Evolutionary conservation across 148 eudicot species (phyloP).

Genomic region (Salicornia ramosissima): DNA sequence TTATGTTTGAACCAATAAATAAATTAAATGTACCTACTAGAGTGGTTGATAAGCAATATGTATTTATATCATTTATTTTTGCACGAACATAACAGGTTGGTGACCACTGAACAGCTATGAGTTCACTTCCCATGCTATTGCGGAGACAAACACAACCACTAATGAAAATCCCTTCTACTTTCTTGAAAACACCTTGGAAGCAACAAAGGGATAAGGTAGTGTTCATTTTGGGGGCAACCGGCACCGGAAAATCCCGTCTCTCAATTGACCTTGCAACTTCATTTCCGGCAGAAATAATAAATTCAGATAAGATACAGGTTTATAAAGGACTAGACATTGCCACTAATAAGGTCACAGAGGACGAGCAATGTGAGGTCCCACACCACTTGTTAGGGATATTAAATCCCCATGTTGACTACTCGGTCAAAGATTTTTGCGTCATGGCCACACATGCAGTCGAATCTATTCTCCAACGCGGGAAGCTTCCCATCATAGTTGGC

Average conservation of each 20-base stretch:
- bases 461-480: constrained; percentile 23
- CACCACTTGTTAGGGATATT: constrained; percentile 65
- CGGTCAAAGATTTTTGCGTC: constrained; percentile 38
- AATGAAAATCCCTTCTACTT: constrained; percentile 28
- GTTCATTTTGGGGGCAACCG: constrained; percentile 81
- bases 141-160: constrained; percentile 44
- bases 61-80: too few species aligned
- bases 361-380: constrained; percentile 58
- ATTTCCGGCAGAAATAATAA: constrained; percentile 60
- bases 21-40: too few species aligned
- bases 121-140: constrained; percentile 31
- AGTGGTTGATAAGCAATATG: too few species aligned
- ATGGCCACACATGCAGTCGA: constrained; percentile 43
- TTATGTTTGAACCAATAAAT: too few species aligned
- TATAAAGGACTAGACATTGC: constrained; percentile 64
- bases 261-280: constrained; percentile 67
- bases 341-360: constrained; percentile 66
- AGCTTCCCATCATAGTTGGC: constrained; percentile 70
- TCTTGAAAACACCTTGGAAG: constrained; percentile 21
- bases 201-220: constrained; percentile 57
- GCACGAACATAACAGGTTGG: too few species aligned
- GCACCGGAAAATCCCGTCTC: constrained; percentile 79
- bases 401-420: constrained; percentile 51
- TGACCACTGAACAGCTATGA: too few species aligned
- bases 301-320: constrained; percentile 80